Evolutionary conservation across 1,139 yeast species (phyloP).

Genomic region (Hansenula sp.): DNA sequence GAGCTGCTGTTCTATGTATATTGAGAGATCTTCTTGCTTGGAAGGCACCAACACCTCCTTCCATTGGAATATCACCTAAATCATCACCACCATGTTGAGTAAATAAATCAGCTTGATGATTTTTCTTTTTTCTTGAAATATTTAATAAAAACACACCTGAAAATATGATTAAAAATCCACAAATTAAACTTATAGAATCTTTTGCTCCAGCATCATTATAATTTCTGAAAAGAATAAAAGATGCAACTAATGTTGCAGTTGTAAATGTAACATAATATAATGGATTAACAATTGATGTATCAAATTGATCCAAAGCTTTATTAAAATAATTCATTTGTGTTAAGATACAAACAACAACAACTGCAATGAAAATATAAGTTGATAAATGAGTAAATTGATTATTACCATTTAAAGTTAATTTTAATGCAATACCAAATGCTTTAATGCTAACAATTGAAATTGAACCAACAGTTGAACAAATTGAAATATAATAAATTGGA

Average conservation of each 20-base stretch:
- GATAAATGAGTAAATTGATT: constrained; percentile 85
- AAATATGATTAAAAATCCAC: constrained; percentile 84
- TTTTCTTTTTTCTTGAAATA: constrained; percentile 59
- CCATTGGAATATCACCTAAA: constrained; percentile 75
- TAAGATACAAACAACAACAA: constrained; percentile 76
- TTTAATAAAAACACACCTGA: constrained; percentile 83
- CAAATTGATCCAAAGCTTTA: constrained; percentile 90
- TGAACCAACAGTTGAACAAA: constrained; percentile 88
- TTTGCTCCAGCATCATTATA: constrained; percentile 82
- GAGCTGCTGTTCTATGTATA: constrained; percentile 32
- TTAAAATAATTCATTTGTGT: constrained; percentile 94
- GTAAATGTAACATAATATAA: constrained; percentile 89
- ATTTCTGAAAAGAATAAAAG: constrained; percentile 81
- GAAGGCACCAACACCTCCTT: constrained; percentile 80
- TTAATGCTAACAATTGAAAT: constrained; percentile 89
- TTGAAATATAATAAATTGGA: constrained; percentile 87
- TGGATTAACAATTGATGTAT: constrained; percentile 89
- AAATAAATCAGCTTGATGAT: constrained; percentile 21
- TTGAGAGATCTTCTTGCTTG: constrained; percentile 48
- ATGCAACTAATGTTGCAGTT: constrained; percentile 81
- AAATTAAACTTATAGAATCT: constrained; percentile 76
- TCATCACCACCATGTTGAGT: constrained; percentile 48
- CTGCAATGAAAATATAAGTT: constrained; percentile 75
- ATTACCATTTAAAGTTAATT: constrained; percentile 80
- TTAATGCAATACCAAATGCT: constrained; percentile 90